phyloP scores from a whole-genome alignment of 495 filamentous ascomycete species.

The Monascus purpureus region DNA sequence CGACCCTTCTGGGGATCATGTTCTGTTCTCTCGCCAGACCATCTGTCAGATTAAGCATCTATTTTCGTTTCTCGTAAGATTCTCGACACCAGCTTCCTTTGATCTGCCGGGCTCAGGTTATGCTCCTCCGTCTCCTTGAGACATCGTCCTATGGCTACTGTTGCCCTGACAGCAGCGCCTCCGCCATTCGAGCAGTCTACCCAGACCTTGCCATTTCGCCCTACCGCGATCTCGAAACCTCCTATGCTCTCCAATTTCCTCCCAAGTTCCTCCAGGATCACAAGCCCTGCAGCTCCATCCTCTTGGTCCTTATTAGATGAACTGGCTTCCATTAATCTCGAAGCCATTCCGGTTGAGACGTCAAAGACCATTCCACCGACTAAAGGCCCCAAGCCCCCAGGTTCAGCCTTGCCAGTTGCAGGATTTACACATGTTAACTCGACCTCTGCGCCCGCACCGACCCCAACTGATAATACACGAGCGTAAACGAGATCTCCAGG shows the following conservation, averaged over 20 bases:
- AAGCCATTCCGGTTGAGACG: slow-evolving; percentile 65
- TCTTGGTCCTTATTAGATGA: slow-evolving; percentile 41
- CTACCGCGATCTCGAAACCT: slow-evolving; percentile 87
- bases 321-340: slow-evolving; percentile 45
- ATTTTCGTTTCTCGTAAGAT: slow-evolving; percentile 40
- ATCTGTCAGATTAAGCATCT: slow-evolving; percentile 14
- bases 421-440: slow-evolving; percentile 83
- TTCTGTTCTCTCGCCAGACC: too few species aligned
- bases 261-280: slow-evolving; percentile 70
- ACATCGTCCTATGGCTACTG: slow-evolving; percentile 67
- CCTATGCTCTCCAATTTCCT: slow-evolving; percentile 47
- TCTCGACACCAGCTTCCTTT: slow-evolving; percentile 66
- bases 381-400: slow-evolving; percentile 75
- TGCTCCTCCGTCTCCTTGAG: slow-evolving; percentile 61
- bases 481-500: slow-evolving; percentile 75
- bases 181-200: slow-evolving; percentile 55
- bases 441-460: slow-evolving; percentile 70
- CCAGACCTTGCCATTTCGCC: slow-evolving; percentile 89
- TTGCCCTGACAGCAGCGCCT: slow-evolving; percentile 39
- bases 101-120: slow-evolving; percentile 51
- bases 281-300: slow-evolving; percentile 47
- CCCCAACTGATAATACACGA: slow-evolving; percentile 47
- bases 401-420: slow-evolving; percentile 73
- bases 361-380: slow-evolving; percentile 79
- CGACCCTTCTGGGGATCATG: too few species aligned